phyloP scores from a whole-genome alignment of 495 filamentous ascomycete species.

The Friedmanniomyces simplex region DNA sequence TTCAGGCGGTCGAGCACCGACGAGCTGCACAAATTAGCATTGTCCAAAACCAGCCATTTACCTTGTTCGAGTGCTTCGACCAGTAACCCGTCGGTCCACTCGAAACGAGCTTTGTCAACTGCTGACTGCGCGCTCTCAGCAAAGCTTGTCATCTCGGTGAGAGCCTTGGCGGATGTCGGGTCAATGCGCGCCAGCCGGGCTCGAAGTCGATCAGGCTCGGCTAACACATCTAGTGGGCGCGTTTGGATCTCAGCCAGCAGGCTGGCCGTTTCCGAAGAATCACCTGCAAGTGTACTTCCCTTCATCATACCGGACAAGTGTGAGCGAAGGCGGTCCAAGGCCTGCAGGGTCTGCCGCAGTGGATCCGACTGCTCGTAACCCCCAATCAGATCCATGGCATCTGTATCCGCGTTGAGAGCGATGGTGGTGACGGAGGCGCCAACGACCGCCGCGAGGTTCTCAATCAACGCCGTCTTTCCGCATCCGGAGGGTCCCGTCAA shows the following conservation, averaged over 20 bases:
- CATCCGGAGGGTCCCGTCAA: conserved; percentile 75
- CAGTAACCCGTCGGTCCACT: conserved; percentile 91
- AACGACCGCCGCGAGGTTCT: conserved; percentile 63
- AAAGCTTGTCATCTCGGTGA: neutral
- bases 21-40: conserved; percentile 90
- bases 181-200: neutral
- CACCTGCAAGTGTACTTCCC: neutral
- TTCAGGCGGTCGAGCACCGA: conserved; percentile 93
- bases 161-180: neutral
- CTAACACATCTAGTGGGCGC: neutral
- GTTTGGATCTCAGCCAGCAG: neutral
- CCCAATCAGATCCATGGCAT: conserved; percentile 93
- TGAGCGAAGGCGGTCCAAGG: neutral
- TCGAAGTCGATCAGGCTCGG: neutral
- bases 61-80: conserved; percentile 78
- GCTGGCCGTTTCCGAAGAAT: neutral
- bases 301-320: neutral
- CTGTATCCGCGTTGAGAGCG: conserved; percentile 81
- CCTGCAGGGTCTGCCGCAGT: conserved; percentile 39
- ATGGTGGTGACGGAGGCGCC: conserved; percentile 68
- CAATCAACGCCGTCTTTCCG: conserved; percentile 72
- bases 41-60: conserved; percentile 88
- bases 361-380: conserved; percentile 92
- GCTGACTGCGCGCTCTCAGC: neutral
- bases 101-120: conserved; percentile 67